Evolutionary conservation across 257 asterid species (phyloP).

Genomic region (Solanum chiquidenum): DNA sequence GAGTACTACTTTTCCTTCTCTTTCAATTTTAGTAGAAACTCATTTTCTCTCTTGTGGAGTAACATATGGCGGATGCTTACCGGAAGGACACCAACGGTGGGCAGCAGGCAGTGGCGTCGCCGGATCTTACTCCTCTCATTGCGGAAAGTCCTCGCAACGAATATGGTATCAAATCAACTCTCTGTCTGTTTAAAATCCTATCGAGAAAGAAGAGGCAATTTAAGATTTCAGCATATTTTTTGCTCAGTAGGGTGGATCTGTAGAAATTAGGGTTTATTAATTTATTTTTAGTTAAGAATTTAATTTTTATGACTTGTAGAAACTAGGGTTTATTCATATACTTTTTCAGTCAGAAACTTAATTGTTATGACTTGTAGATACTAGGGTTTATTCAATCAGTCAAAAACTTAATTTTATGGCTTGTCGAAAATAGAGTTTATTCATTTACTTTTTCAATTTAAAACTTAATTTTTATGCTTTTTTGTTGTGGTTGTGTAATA

Average conservation of each 20-base stretch:
- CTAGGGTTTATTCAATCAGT: neutral
- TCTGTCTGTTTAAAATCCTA: neutral
- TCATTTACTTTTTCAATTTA: neutral
- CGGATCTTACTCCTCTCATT: neutral
- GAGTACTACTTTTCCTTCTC: neutral
- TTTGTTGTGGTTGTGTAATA: neutral
- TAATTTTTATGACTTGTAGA: neutral
- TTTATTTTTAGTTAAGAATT: neutral
- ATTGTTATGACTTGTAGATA: neutral
- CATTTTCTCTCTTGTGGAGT: neutral
- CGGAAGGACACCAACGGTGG: neutral
- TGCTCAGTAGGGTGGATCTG: neutral
- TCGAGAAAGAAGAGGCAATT: neutral
- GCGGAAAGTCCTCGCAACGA: neutral
- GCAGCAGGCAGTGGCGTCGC: neutral
- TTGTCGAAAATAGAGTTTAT: neutral
- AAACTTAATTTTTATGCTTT: neutral
- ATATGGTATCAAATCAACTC: neutral
- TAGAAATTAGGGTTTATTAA: neutral
- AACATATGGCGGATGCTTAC: neutral
- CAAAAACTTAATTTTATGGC: neutral
- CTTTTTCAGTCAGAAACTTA: neutral
- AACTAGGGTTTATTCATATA: neutral
- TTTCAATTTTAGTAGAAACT: neutral
- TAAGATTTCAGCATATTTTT: neutral